Evolutionary conservation across 2,329 filamentous ascomycete genomes (phyloP), one percentile per base, ranked within the genome.

Genomic region (Blastomyces gilchristii): DNA sequence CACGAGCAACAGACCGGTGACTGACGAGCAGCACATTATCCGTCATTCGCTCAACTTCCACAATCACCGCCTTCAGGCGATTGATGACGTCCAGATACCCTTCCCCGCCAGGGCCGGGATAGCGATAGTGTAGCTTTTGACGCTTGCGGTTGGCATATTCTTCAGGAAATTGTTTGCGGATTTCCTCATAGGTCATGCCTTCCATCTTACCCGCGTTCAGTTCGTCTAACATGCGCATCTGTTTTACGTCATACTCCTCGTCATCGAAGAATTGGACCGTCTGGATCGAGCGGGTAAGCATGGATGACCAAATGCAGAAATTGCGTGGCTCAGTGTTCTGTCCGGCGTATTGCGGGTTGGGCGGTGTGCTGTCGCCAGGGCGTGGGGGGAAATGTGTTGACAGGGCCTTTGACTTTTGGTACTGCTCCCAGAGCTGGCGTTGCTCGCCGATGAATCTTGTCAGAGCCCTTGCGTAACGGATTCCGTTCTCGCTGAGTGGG

Each of bases 281-380:
- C 72, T 96, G 86, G 60, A 94, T 87, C 65, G 90, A 91, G 67
- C 94, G 89, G 73, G 89, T 88, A 66, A 99, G 84, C 93, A 97
- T 97, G 2, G 90, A 96, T 0, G 93, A 97, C 94, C 94, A 99
- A 18, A 99, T 90, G 74, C 94, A 99, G 73, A 97, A 97, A 73
- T 96, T 96, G 71, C 89, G 83, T 39, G 88, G 79, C 58, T 87
- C 86, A 59, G 82, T 68, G 12, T 77, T 76, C 61, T 77, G 76
- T 1, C 73, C 73, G 22, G 77, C 73, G 62, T 82, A 87, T 72
- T 96, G 90, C 0, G 94, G 94, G 71, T 99, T 97, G 0, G 94
- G 94, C 4, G 94, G 94, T 0, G 94, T 97, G 67, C 89, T 89
- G 75, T 97, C 93, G 63, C 94, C 94, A 0, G 92, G 88, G 52